These are phyloP conservation scores for Miscanthus sacchariflorus DNA, from an alignment of 202 grass and related monocot genomes.

Conservation along the genomic window DNA sequence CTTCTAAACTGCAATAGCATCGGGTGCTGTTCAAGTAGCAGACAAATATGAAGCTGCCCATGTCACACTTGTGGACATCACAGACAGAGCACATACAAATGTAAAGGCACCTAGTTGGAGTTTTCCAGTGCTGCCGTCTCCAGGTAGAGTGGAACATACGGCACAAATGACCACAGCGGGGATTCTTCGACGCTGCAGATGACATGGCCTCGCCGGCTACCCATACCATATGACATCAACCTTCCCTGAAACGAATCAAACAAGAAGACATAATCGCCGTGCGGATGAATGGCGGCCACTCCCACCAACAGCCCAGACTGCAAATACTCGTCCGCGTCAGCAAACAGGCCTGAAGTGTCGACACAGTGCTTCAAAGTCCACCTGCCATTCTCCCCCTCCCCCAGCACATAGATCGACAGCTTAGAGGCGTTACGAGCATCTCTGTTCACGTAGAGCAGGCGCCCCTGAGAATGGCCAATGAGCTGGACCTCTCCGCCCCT, in stretches of 20 bases:
- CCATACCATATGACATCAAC: constrained; percentile 13
- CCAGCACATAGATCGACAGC: neutral
- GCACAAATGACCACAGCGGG: neutral
- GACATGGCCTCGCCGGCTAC: neutral
- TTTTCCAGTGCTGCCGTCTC: neutral
- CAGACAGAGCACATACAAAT: neutral
- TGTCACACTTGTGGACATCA: neutral
- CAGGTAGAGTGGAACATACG: neutral
- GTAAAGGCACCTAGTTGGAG: neutral
- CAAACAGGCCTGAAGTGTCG: neutral
- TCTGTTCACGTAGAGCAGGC: neutral
- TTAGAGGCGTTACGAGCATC: neutral
- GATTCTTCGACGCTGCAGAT: neutral
- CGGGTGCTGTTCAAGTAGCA: neutral
- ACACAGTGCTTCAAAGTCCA: constrained; percentile 1
- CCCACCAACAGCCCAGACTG: neutral
- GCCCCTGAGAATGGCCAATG: neutral
- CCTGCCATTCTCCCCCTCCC: neutral
- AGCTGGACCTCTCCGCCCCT: neutral
- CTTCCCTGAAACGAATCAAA: neutral
- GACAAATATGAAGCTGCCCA: neutral
- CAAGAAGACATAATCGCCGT: constrained; percentile 2
- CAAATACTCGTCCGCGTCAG: neutral
- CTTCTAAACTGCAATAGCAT: neutral
- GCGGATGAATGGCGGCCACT: constrained; percentile 6